Percentiles rank a stretch among this genome's conserved stretches.
phyloP scores from a whole-genome alignment of 371 early-diverging fungal species.

The Chytridium lagenaria region DNA sequence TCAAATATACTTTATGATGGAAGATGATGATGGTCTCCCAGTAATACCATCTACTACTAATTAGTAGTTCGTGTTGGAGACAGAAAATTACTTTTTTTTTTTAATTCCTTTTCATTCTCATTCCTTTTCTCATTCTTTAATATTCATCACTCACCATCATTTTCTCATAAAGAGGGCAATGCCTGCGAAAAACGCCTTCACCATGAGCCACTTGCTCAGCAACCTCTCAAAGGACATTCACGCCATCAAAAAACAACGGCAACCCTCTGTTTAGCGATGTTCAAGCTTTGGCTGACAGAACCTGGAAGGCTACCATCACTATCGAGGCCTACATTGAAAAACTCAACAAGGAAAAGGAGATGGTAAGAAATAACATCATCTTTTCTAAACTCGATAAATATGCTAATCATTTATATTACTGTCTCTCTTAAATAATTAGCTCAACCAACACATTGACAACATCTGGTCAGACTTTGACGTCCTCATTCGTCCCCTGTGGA shows the following conservation, averaged over 20 bases:
- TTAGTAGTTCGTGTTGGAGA: too few relatives aligned
- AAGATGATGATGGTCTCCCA: too few relatives aligned
- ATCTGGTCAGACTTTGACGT: conserved; percentile 46
- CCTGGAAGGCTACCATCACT: conserved; percentile 44
- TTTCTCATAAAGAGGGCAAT: too few relatives aligned
- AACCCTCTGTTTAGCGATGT: conserved; percentile 36
- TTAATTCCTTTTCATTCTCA: too few relatives aligned
- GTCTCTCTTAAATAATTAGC: conserved; percentile 23
- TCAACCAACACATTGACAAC: conserved; percentile 34
- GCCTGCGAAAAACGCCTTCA: too few relatives aligned
- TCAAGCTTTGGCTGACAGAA: conserved; percentile 45
- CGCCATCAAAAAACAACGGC: conserved; percentile 35
- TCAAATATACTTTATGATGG: too few relatives aligned
- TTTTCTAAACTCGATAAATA: too few relatives aligned
- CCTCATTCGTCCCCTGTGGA: conserved; percentile 46
- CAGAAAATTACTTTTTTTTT: too few relatives aligned
- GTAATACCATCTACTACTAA: too few relatives aligned
- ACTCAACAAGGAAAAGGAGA: conserved; percentile 38
- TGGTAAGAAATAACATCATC: too few relatives aligned
- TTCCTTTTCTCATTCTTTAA: too few relatives aligned
- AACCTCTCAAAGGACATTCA: conserved; percentile 22
- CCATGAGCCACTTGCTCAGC: neutral
- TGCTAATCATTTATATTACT: neutral
- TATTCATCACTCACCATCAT: too few relatives aligned
- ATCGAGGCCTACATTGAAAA: conserved; percentile 37